phyloP scores from a whole-genome alignment of 345 rosid genomes.

The Acer saccharum region DNA sequence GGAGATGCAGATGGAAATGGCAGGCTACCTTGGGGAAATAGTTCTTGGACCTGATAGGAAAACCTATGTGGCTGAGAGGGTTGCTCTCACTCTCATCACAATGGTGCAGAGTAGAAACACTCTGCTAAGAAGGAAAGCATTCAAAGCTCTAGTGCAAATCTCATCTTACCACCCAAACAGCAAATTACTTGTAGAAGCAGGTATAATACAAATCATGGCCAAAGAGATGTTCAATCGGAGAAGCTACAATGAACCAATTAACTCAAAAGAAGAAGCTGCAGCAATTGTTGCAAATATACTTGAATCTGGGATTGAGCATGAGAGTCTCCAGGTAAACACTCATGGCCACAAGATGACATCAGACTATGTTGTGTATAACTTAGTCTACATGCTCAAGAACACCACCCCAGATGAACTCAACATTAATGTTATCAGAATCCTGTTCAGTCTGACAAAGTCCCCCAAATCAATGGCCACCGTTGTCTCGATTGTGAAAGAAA shows the following conservation, averaged over 20 bases:
- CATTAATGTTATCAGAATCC: constrained; percentile 67
- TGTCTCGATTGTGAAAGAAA: constrained; percentile 59
- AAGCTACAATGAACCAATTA: constrained; percentile 51
- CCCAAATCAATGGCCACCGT: constrained; percentile 54
- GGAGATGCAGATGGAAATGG: constrained; percentile 72
- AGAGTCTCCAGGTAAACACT: constrained; percentile 49
- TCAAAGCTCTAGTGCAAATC: constrained; percentile 70
- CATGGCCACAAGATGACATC: constrained; percentile 70
- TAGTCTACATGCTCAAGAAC: constrained; percentile 71
- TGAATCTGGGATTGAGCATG: constrained; percentile 68
- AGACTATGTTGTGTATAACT: constrained; percentile 66
- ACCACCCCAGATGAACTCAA: constrained; percentile 70
- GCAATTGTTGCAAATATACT: constrained; percentile 73
- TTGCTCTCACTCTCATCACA: constrained; percentile 56
- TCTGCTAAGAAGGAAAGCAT: constrained; percentile 55
- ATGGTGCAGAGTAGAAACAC: constrained; percentile 65
- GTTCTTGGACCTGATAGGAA: constrained; percentile 59
- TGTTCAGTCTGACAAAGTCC: constrained; percentile 63
- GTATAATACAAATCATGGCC: constrained; percentile 58
- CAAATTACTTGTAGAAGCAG: constrained; percentile 56
- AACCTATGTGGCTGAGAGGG: constrained; percentile 67
- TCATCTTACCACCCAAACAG: constrained; percentile 67
- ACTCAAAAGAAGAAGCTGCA: constrained; percentile 71
- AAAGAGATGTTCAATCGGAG: constrained; percentile 73
- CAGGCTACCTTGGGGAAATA: constrained; percentile 66